Conservation (phyloP, 2,329 filamentous ascomycete genomes). For the Fusarium sp. region DNA sequence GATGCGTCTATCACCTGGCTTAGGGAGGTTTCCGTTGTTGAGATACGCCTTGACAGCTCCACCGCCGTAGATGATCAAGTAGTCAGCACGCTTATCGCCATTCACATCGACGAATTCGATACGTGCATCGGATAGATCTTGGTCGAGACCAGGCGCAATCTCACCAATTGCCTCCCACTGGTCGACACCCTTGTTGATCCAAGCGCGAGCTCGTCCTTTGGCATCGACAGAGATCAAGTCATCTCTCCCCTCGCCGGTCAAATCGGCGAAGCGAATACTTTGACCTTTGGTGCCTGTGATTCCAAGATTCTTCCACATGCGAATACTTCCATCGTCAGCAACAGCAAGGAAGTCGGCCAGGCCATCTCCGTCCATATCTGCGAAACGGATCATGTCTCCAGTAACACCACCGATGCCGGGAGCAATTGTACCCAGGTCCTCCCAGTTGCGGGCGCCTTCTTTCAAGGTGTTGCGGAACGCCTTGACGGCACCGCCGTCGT, state of each 20-base stretch:
- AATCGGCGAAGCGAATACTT: constrained; percentile 20
- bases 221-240: constrained; percentile 21
- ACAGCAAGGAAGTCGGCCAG: constrained; percentile 38
- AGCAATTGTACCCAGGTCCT: constrained; percentile 17
- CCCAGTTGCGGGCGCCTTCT: constrained; percentile 23
- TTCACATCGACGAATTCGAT: constrained; percentile 34
- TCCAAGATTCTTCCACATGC: constrained; percentile 43
- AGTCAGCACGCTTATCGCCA: constrained; percentile 32
- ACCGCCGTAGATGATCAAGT: constrained; percentile 38
- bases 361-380: constrained; percentile 39
- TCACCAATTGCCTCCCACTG: constrained; percentile 16
- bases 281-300: background rate
- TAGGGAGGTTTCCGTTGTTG: constrained; percentile 16
- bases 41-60: constrained; percentile 38
- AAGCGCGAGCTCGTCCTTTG: constrained; percentile 25
- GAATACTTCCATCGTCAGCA: constrained; percentile 27
- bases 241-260: constrained; percentile 12
- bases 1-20: constrained; percentile 1
- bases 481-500: constrained; percentile 40
- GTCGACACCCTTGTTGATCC: constrained; percentile 19
- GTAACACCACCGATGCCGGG: constrained; percentile 22
- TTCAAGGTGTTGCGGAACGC: constrained; percentile 26
- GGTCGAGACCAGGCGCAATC: constrained; percentile 14
- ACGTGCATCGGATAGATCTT: constrained; percentile 2
- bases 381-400: constrained; percentile 32